A percentile compares a stretch with the other conserved stretches of the same genome.
phyloP scores from a whole-genome alignment of 2,329 filamentous ascomycete genomes.

The Ustilaginoidea virens region DNA sequence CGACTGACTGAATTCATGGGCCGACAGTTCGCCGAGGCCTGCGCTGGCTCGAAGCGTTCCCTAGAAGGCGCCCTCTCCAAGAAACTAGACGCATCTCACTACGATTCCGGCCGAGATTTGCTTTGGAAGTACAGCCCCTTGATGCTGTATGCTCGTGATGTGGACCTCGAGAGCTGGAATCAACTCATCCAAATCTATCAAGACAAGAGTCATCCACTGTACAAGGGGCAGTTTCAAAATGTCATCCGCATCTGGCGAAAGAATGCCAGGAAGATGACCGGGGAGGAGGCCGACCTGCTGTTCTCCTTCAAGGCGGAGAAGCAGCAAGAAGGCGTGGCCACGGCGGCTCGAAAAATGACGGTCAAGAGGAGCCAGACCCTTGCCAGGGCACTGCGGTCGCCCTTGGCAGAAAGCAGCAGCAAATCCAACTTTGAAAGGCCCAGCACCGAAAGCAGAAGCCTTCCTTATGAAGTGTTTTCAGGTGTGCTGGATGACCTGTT shows the following conservation, averaged over 20 bases:
- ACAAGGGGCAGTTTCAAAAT: constrained; percentile 68
- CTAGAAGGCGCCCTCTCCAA: constrained; percentile 44
- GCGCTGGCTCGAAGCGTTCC: constrained; percentile 51
- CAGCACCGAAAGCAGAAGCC: constrained; percentile 45
- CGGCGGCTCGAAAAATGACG: constrained; percentile 74
- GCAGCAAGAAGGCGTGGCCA: constrained; percentile 63
- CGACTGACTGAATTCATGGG: constrained; percentile 72
- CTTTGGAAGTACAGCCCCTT: constrained; percentile 83
- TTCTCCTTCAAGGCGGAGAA: constrained; percentile 77
- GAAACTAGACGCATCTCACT: constrained; percentile 56
- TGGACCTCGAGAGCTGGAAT: constrained; percentile 71
- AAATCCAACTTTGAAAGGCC: constrained; percentile 37
- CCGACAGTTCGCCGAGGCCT: constrained; percentile 61
- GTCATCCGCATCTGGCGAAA: constrained; percentile 67
- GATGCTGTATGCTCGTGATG: constrained; percentile 75
- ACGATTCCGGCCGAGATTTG: constrained; percentile 54
- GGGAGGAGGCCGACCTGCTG: constrained; percentile 70
- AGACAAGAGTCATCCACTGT: constrained; percentile 57
- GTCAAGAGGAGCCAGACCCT: constrained; percentile 88
- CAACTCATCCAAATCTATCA: constrained; percentile 68
- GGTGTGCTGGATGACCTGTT: constrained; percentile 68
- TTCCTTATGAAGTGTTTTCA: constrained; percentile 69
- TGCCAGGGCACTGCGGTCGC: constrained; percentile 55
- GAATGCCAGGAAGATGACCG: constrained; percentile 56
- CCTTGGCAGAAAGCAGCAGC: constrained; percentile 43